Evolutionary conservation across 345 rosid genomes (phyloP), one percentile per base, ranked within the genome.

Genomic region (Diplotaxis tenuifolia): DNA sequence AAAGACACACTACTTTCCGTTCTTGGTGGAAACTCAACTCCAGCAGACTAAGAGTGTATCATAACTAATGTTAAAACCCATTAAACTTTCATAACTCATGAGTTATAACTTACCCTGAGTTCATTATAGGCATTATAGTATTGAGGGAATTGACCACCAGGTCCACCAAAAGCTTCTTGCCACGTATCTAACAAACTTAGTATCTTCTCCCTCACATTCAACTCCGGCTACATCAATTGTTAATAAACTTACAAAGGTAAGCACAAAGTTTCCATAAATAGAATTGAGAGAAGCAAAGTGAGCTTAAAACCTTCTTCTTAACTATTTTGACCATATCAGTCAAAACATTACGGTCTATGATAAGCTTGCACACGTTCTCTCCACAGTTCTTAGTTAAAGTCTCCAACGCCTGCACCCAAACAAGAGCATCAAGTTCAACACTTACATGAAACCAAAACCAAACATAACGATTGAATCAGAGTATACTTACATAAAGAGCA

Each of bases 281-380:
- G 27, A 58, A 11, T 1, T 3, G 14, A 64, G 29, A 21, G 14
- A 54, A 5, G 4, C 10, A 55, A 49, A 23, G 3, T 21, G n/a
- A 57, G 21, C 8, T n/a, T n/a, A n/a, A 55, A 70, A 92, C 98
- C 99, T 88, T 95, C 80, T 92, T 95, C 83, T 95, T 95, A 59
- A 95, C 94, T 75, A 90, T 86, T 81, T 89, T 95, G 70, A 92
- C 96, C 99, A 95, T 95, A 45, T 95, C 99, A 67, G 75, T 91
- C 74, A 95, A 78, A 73, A 92, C 84, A 75, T 86, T 92, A 19
- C 99, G 96, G 74, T 95, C 97, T 5, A 83, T 68, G 14, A 95
- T 90, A 83, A 80, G 96, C 86, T 84, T 89, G 77, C 81, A 86
- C 34, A 95, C 83, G 74, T 78, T 84, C 66, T 95, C 98, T 4